Evolutionary conservation across 1,139 yeast species (phyloP).

Genomic region (Groenewaldozyma auringiensis): DNA sequence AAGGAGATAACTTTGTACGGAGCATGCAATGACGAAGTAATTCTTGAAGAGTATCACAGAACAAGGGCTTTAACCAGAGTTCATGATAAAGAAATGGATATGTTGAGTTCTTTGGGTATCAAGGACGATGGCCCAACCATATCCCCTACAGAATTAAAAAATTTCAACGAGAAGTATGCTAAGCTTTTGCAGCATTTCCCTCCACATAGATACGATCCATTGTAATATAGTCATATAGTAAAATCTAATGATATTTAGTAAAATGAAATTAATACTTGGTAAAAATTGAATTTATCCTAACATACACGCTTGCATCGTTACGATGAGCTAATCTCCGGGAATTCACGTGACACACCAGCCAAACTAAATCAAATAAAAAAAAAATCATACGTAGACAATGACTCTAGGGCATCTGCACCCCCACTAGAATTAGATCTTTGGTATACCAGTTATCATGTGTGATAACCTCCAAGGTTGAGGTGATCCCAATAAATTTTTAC

Average conservation of each 20-base stretch:
- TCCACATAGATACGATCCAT: background rate
- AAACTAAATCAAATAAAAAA: too few relatives aligned
- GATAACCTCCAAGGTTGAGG: too few relatives aligned
- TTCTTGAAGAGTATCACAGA: slow-evolving; percentile 19
- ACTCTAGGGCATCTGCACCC: too few relatives aligned
- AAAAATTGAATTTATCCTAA: background rate
- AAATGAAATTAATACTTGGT: too few relatives aligned
- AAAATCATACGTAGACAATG: too few relatives aligned
- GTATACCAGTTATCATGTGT: too few relatives aligned
- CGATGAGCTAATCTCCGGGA: background rate
- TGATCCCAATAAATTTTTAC: too few relatives aligned
- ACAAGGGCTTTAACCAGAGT: slow-evolving; percentile 19
- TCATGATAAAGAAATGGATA: slow-evolving; percentile 19
- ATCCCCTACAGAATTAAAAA: background rate
- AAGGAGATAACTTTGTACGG: slow-evolving; percentile 22
- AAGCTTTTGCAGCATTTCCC: background rate
- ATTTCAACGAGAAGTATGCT: background rate
- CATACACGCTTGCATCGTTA: background rate
- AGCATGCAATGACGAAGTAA: slow-evolving; percentile 21
- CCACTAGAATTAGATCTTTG: too few relatives aligned
- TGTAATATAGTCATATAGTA: background rate
- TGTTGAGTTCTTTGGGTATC: background rate
- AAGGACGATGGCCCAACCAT: slow-evolving; percentile 1
- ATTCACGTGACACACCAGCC: too few relatives aligned
- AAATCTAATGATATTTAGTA: too few relatives aligned